Conservation (phyloP, 148 eudicot genomes). For the Beta vulgaris region DNA sequence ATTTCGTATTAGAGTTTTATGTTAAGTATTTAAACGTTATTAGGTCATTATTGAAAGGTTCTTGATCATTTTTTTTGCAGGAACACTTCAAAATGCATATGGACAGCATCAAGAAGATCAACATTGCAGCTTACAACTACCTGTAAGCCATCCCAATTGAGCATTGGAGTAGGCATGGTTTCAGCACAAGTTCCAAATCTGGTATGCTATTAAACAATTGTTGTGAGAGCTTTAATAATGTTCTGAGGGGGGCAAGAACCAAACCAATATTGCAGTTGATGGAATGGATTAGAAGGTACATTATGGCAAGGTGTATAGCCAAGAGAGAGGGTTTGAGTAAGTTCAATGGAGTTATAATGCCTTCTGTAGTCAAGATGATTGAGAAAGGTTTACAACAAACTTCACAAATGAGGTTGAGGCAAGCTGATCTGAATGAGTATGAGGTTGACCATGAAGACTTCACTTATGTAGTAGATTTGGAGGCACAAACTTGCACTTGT, state of each 20-base stretch:
- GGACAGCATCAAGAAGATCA: neutral
- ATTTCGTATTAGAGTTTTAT: too few relatives aligned
- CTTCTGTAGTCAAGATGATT: neutral
- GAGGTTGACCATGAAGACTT: neutral
- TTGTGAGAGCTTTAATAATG: too few relatives aligned
- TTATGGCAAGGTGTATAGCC: too few relatives aligned
- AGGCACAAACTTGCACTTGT: neutral
- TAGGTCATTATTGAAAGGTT: too few relatives aligned
- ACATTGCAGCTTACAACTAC: neutral
- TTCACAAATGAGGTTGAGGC: neutral
- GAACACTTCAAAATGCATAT: neutral
- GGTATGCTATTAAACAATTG: slow-evolving; percentile 1
- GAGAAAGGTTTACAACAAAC: neutral
- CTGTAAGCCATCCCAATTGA: neutral
- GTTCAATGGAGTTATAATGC: neutral
- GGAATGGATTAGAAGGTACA: too few relatives aligned
- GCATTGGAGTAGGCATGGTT: slow-evolving; percentile 10
- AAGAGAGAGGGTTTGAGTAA: neutral
- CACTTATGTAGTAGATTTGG: neutral
- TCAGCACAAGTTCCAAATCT: neutral
- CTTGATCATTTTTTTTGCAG: neutral
- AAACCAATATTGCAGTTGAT: too few relatives aligned
- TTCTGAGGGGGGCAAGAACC: too few relatives aligned
- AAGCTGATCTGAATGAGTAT: neutral
- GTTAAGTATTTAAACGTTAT: too few relatives aligned